Evolutionary conservation across 345 rosid genomes (phyloP).

Genomic region (Mallotus nudiflorus): DNA sequence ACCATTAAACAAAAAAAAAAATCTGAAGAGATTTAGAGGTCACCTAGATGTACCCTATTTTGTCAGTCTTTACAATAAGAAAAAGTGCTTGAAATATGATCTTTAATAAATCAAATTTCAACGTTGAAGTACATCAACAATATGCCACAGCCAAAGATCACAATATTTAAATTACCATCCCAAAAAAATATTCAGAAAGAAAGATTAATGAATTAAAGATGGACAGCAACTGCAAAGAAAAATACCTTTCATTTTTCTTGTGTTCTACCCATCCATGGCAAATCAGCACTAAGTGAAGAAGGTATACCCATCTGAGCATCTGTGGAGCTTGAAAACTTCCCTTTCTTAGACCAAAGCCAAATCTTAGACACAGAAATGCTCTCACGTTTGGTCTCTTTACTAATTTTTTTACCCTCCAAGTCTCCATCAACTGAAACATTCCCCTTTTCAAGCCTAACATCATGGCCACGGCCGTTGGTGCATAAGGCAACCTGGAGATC

Average conservation of each 20-base stretch:
- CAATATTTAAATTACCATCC: constrained; percentile 16
- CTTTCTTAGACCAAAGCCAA: constrained; percentile 37
- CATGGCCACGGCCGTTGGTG: constrained; percentile 1
- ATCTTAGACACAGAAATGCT: constrained; percentile 34
- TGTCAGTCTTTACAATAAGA: constrained; percentile 11
- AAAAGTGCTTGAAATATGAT: constrained; percentile 5
- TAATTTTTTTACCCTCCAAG: constrained; percentile 25
- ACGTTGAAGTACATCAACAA: constrained; percentile 5
- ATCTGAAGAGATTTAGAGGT: background rate
- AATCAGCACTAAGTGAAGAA: constrained; percentile 14
- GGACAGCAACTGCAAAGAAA: constrained; percentile 2
- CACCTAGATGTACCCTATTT: constrained; percentile 4
- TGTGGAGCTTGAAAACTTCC: constrained; percentile 21
- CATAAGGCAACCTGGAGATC: constrained; percentile 28
- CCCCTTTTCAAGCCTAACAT: constrained; percentile 7
- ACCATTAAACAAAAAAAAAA: background rate
- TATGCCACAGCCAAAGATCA: constrained; percentile 16
- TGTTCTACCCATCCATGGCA: constrained; percentile 26
- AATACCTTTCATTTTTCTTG: constrained; percentile 20
- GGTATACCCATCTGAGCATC: constrained; percentile 26
- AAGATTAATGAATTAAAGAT: constrained; percentile 21
- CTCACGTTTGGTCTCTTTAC: constrained; percentile 23
- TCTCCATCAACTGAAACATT: constrained; percentile 18
- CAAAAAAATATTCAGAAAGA: constrained; percentile 8
- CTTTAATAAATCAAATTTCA: constrained; percentile 13